Base-by-base conservation (phyloP, 768 basidiomycete species). In the Pisolithus albus region DNA sequence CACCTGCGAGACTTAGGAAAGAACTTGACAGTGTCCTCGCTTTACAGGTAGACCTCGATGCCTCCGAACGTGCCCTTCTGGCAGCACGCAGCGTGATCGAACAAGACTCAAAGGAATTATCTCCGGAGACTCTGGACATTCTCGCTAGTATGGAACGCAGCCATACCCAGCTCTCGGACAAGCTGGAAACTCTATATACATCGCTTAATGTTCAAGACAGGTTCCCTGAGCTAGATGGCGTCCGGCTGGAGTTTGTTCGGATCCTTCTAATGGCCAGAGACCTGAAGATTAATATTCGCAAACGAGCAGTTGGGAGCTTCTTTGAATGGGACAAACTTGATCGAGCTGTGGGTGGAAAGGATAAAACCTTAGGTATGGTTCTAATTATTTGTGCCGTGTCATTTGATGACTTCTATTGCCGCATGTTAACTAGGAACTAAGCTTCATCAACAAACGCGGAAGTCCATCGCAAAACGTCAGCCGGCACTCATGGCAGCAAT, bases 301-400 rank as follows among this genome's bases (percentile, higher is more conserved):
- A 68, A 47, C 53, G 60, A 11, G 68, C 67, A 0, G 61, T 72
- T 10, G 61, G 63, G 0, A 63, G 62, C 16, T 72, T 74, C 39
- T 69, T 69, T 26, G 69, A 72, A 41, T 70, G 67, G 66, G 70
- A 74, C n/a, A 60, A 56, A 15, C 56, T 71, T 2, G 67, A 72
- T 48, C 65, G 62, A 24, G 69, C 72, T 11, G 32, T 11, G 0
- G 63, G 65, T 6, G 58, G 67, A 2, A 64, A 70, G 1, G 34
- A 53, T 3, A 56, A 68, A 7, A 52, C 69, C 3, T 36, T 60
- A 7, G 51, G 47, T 46, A 26, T 28, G 28, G 28, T 9, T 28
- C 28, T 28, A 2, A 5, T 23, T 28, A 9, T 7, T 9, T 28
- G 28, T 28, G 9, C 28, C 28, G 7, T 5, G 5, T 28, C 28